Percentiles rank a stretch among this genome's conserved stretches.
Evolutionary conservation across 495 filamentous ascomycete species (phyloP).

Genomic region (Neurospora sp.): DNA sequence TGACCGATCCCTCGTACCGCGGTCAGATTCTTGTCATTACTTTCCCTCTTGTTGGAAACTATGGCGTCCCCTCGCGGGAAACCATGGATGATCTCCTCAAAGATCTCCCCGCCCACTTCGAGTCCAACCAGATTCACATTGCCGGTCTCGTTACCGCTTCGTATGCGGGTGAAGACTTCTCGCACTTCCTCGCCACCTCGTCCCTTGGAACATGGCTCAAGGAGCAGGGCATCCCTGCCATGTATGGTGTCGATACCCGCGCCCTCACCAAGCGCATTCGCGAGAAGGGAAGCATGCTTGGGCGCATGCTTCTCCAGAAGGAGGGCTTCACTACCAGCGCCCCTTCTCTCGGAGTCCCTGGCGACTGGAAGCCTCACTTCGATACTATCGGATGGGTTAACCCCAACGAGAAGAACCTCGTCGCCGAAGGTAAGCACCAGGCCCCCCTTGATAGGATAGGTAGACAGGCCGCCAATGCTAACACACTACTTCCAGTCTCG

Average conservation of each 20-base stretch:
- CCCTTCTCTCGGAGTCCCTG: slow-evolving; percentile 11
- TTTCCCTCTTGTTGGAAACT: slow-evolving; percentile 97
- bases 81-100: slow-evolving; percentile 69
- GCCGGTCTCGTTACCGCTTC: slow-evolving; percentile 81
- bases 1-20: slow-evolving; percentile 98
- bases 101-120: slow-evolving; percentile 83
- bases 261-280: slow-evolving; percentile 89
- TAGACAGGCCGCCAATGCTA: slow-evolving; percentile 11
- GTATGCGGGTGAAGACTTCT: slow-evolving; percentile 88
- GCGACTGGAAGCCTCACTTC: slow-evolving; percentile 56
- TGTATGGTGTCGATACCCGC: slow-evolving; percentile 91
- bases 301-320: slow-evolving; percentile 71
- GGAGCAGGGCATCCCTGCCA: slow-evolving; percentile 89
- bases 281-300: slow-evolving; percentile 91
- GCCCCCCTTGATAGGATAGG: neutral
- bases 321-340: slow-evolving; percentile 28
- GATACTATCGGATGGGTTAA: slow-evolving; percentile 80
- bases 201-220: slow-evolving; percentile 92
- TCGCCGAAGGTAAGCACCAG: slow-evolving; percentile 70
- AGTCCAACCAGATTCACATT: slow-evolving; percentile 83
- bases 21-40: slow-evolving; percentile 98
- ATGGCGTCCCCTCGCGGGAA: slow-evolving; percentile 83
- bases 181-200: slow-evolving; percentile 80
- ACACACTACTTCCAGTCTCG: slow-evolving; percentile 56
- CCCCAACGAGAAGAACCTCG: slow-evolving; percentile 85